Base-by-base conservation (phyloP, 805 yeast genomes). In the Diddensiella transvaalensis region DNA sequence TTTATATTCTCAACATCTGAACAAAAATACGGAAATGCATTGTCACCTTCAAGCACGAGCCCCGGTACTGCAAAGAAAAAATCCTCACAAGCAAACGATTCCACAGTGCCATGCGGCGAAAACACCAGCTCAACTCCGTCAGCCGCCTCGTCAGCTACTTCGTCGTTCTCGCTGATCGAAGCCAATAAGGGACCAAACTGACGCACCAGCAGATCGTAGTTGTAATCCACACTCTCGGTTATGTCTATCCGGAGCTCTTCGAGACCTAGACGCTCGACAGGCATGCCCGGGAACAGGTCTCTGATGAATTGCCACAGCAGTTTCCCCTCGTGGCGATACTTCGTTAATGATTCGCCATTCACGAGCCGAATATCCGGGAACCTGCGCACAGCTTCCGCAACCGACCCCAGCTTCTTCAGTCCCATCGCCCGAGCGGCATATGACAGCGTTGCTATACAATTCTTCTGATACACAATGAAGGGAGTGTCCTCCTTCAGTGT, bases 171-270 rank as follows among this genome's bases (percentile, higher is more conserved):
- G n/a, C n/a, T n/a, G n/a, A n/a, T n/a, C n/a, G n/a, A n/a, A 19
- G 19, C 33, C 39, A 21, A 26, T 4, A 50, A 13, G n/a, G 53
- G 35, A 2, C 54, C 53, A 29, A 29, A 29, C n/a, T 40, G 11
- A 15, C 26, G 40, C 18, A 24, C 22, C 39, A 57, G 41, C 10
- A 39, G 18, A 3, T 32, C 35, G 24, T 49, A 22, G 39, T 52
- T 56, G 29, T 17, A 35, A 1, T 49, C 50, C 2, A 64, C 57
- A 3, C 42, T 29, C 2, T 32, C 51, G 3, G 60, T 50, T 15
- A 64, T 17, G 33, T 64, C 68, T 11, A 63, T 46, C 47, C 65
- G 49, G 54, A 64, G 44, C 51, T 64, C 69, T 42, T 64, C 69
- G 36, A 64, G 58, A 2, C 69, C 69, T 6, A 64, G 53, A 21